phyloP scores from a whole-genome alignment of 2,329 filamentous ascomycete genomes.

The Colletotrichum paranaense region DNA sequence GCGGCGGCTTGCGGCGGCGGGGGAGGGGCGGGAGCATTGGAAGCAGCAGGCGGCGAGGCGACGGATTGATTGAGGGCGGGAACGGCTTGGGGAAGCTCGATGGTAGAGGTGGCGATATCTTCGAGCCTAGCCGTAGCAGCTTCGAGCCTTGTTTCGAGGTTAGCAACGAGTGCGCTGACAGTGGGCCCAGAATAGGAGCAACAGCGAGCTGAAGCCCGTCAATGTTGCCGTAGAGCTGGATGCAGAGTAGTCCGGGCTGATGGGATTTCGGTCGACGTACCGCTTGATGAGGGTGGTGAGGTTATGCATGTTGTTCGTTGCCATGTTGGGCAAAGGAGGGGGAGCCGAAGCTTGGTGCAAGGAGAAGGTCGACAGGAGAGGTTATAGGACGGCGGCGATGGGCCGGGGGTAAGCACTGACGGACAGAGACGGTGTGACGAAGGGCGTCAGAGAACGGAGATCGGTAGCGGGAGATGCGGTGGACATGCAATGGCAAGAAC shows the following conservation, averaged over 20 bases:
- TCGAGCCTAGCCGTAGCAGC: slow-evolving; percentile 95
- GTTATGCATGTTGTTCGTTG: slow-evolving; percentile 91
- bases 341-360: slow-evolving; percentile 13
- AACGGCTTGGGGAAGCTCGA: slow-evolving; percentile 67
- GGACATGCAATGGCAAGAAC: background rate
- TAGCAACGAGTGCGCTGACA: slow-evolving; percentile 47
- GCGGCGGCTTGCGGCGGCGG: slow-evolving; percentile 48
- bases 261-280: slow-evolving; percentile 62
- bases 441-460: background rate
- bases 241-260: slow-evolving; percentile 26
- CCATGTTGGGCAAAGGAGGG: slow-evolving; percentile 61
- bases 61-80: slow-evolving; percentile 56
- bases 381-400: slow-evolving; percentile 10
- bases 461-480: background rate
- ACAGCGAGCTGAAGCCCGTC: background rate
- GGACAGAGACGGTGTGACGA: slow-evolving; percentile 20
- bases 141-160: slow-evolving; percentile 80
- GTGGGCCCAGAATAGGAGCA: background rate
- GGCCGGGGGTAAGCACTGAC: background rate
- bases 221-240: background rate
- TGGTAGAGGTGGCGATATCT: slow-evolving; percentile 87
- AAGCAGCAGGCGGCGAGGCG: slow-evolving; percentile 43
- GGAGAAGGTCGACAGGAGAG: background rate
- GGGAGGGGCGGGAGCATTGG: slow-evolving; percentile 47
- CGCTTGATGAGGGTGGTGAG: slow-evolving; percentile 97